These are phyloP conservation scores for Phylloporus sp. DNA, from an alignment of 768 basidiomycete species.

Conservation along the genomic window DNA sequence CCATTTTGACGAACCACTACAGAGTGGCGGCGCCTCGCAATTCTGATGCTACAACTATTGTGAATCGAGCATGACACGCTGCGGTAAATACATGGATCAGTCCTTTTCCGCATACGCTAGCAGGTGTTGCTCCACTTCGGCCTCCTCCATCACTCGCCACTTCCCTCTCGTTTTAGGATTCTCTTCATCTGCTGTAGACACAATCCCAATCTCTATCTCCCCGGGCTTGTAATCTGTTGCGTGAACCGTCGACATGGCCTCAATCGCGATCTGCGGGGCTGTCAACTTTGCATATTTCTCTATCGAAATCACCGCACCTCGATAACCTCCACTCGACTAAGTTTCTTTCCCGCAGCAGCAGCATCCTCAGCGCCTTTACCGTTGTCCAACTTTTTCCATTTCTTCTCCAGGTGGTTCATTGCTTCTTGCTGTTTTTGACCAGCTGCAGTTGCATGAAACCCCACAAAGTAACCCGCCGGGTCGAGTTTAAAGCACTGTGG, in stretches of 20 bases:
- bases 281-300: not conserved
- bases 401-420: slow-evolving; percentile 98
- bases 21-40: slow-evolving; percentile 68
- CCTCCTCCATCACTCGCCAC: slow-evolving; percentile 77
- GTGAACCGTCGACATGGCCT: slow-evolving; percentile 90
- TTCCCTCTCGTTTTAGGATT: slow-evolving; percentile 62
- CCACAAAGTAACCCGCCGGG: slow-evolving; percentile 97
- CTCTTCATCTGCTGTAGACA: slow-evolving; percentile 74
- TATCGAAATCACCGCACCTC: slow-evolving; percentile 57
- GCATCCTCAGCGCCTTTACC: slow-evolving; percentile 79
- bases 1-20: slow-evolving; percentile 1
- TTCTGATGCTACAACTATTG: slow-evolving; percentile 19
- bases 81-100: slow-evolving; percentile 34
- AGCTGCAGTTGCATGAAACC: slow-evolving; percentile 94
- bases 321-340: slow-evolving; percentile 77
- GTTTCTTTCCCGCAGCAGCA: slow-evolving; percentile 64
- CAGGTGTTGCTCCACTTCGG: slow-evolving; percentile 75
- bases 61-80: not conserved
- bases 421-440: slow-evolving; percentile 98
- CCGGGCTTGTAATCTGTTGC: slow-evolving; percentile 94
- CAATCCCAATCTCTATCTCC: slow-evolving; percentile 95
- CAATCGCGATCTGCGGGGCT: slow-evolving; percentile 75
- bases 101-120: slow-evolving; percentile 90
- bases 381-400: slow-evolving; percentile 92
- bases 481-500: slow-evolving; percentile 99